These are phyloP conservation scores for Lactuca saligna DNA, from an alignment of 129 eudicot genomes.

Conservation along the genomic window DNA sequence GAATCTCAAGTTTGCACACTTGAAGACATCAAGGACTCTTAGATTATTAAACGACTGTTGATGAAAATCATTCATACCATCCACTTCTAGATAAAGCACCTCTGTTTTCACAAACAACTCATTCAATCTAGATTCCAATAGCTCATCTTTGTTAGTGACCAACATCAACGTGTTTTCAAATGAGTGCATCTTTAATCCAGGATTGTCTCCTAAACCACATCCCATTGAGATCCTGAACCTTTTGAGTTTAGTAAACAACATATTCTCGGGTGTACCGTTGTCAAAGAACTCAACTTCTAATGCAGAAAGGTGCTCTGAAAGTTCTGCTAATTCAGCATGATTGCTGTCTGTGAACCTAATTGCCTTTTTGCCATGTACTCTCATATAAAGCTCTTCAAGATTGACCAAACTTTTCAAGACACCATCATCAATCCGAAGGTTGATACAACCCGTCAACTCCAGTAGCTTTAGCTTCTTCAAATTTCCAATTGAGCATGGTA, in stretches of 20 bases:
- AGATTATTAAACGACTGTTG: background rate
- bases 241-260: background rate
- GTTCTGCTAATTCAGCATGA: background rate
- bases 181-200: too few species aligned
- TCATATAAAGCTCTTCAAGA: slow-evolving; percentile 17
- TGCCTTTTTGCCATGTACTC: too few species aligned
- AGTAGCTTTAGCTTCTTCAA: slow-evolving; percentile 1
- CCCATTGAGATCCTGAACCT: slow-evolving; percentile 13
- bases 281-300: slow-evolving; percentile 4
- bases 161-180: background rate
- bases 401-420: background rate
- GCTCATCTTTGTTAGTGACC: background rate
- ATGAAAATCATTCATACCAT: background rate
- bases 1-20: background rate
- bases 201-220: background rate
- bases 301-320: background rate
- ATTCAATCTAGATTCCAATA: background rate
- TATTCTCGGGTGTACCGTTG: background rate
- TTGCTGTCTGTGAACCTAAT: slow-evolving; percentile 4
- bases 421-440: slow-evolving; percentile 7
- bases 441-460: slow-evolving; percentile 5
- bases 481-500: background rate
- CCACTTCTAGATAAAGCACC: background rate
- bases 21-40: background rate
- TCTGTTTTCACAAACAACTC: slow-evolving; percentile 9